These are phyloP conservation scores for Cordia subcordata DNA, from an alignment of 257 asterid species.

Conservation along the genomic window DNA sequence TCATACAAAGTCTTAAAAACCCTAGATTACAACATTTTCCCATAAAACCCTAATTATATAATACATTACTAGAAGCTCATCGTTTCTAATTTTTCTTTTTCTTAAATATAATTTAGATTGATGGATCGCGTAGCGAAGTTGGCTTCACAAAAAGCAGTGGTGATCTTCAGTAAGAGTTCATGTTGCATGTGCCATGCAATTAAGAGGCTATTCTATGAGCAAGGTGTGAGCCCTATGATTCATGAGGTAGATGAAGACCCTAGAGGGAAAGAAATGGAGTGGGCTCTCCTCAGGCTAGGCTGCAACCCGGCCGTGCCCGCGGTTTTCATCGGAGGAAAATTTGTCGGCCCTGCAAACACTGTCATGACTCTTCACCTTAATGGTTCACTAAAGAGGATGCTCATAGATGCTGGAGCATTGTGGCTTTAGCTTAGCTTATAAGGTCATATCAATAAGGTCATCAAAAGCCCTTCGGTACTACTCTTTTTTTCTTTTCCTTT, in stretches of 20 bases:
- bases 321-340: slow-evolving; percentile 56
- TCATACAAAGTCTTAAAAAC: too few species aligned
- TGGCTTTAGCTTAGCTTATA: slow-evolving; percentile 60
- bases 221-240: slow-evolving; percentile 74
- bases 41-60: too few species aligned
- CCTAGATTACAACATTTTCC: too few species aligned
- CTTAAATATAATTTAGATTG: too few species aligned
- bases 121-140: slow-evolving; percentile 55
- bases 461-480: neutral
- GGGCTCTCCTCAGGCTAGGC: slow-evolving; percentile 45
- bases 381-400: slow-evolving; percentile 65
- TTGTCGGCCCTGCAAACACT: slow-evolving; percentile 48
- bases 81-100: too few species aligned
- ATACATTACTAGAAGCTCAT: too few species aligned
- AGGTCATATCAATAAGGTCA: too few species aligned
- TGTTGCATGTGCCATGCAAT: slow-evolving; percentile 91
- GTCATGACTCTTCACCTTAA: slow-evolving; percentile 54
- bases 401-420: slow-evolving; percentile 69
- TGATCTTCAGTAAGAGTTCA: slow-evolving; percentile 75
- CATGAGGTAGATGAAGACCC: slow-evolving; percentile 52
- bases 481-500: neutral
- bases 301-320: slow-evolving; percentile 62
- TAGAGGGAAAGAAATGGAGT: slow-evolving; percentile 52
- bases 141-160: slow-evolving; percentile 64
- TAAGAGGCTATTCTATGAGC: slow-evolving; percentile 64